These are phyloP conservation scores for Ascochyta koolunga DNA, from an alignment of 2,329 filamentous ascomycete genomes.

Conservation along the genomic window DNA sequence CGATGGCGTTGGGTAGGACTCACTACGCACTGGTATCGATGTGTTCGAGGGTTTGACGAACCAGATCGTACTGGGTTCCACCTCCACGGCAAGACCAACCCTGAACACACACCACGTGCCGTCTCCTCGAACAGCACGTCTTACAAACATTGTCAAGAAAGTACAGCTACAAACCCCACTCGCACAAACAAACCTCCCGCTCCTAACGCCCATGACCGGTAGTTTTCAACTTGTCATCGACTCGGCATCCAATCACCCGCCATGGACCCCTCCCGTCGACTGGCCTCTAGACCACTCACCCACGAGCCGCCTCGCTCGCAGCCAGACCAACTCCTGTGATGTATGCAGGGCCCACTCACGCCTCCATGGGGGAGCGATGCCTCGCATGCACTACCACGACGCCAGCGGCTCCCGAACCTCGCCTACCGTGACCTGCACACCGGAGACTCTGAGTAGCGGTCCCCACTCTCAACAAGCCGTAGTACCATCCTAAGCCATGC, in stretches of 20 bases:
- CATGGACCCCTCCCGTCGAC: conserved; percentile 5
- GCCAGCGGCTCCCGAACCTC: conserved; percentile 9
- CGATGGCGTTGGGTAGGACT: background rate
- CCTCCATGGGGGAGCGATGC: conserved; percentile 3
- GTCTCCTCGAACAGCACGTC: background rate
- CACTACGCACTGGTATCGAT: background rate
- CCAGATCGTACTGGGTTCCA: background rate
- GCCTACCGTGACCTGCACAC: background rate
- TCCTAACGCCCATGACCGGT: conserved; percentile 1
- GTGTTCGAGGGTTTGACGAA: background rate
- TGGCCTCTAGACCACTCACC: conserved; percentile 9
- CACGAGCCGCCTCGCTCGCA: background rate
- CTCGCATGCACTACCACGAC: conserved; percentile 3
- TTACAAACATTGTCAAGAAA: background rate
- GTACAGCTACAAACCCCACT: background rate
- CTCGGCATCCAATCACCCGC: conserved; percentile 1
- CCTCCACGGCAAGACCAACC: background rate
- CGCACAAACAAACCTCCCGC: background rate
- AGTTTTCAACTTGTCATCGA: background rate
- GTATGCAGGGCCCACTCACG: conserved; percentile 9
- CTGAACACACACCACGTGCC: background rate
- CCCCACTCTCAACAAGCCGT: conserved; percentile 16
- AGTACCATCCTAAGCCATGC: conserved; percentile 8
- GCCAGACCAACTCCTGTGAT: conserved; percentile 1
- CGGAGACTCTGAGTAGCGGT: conserved; percentile 1